Base-by-base conservation (phyloP, 371 early-diverging fungal genomes). In the Mortierella sp. region DNA sequence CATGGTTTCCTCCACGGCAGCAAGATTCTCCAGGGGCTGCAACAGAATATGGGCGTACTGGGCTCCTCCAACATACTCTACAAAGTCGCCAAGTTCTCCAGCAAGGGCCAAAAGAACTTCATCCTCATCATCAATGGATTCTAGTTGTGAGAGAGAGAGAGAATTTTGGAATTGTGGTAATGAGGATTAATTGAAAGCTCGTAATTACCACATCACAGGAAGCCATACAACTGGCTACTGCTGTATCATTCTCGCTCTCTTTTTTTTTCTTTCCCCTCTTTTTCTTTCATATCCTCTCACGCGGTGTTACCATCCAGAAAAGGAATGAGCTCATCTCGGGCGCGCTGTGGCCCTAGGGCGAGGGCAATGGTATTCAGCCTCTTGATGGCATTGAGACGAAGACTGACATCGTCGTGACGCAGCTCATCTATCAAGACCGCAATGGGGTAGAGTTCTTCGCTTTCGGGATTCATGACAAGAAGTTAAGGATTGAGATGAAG, bases 101-200 rank as follows among this genome's bases (percentile, higher is more conserved):
- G 99, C 98, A 42, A 99, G 88, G 40, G 96, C 95, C 32, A 96
- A 76, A 65, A 99, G 84, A 35, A 99, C 93, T 83, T 98, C 98
- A 84, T 98, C 98, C 78, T 98, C 98, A 78, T 98, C 98, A 83
- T 98, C 98, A 77, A 97, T 95, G 19, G 98, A 97, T 85, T 99
- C 99, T 96, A 67, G 1, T 42, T 23, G n/a, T n/a, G n/a, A n/a
- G n/a, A n/a, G n/a, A n/a, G n/a, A n/a, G n/a, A 49, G 34, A 28
- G 6, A 45, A 54, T 8, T 29, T 35, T 29, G 31, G 45, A 55
- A 51, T 42, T 19, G 61, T 31, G 2, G 43, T 13, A 26, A 29
- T n/a, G 12, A 26, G 28, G 31, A 26, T 49, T 22, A 22, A 42
- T 22, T 10, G 51, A 22, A 17, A 23, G 32, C 51, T 26, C 28